Conservation (phyloP, 2,329 filamentous ascomycete genomes). For the Plectosphaerella sp. region DNA sequence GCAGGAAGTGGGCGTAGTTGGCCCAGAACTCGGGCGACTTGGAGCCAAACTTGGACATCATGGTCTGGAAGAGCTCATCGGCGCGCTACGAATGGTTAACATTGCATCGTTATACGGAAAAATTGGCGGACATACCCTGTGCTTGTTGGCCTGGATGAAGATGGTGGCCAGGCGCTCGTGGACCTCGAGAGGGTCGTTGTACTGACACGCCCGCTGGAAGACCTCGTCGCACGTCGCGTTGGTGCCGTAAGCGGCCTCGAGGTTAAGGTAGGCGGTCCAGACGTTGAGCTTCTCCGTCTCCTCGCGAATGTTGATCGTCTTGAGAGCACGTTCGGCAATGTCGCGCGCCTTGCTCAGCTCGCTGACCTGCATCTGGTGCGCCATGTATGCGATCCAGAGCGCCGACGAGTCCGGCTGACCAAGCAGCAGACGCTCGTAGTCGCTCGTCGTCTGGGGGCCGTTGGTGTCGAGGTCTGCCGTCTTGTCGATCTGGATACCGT, state of each 20-base stretch:
- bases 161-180: slow-evolving; percentile 88
- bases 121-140: slow-evolving; percentile 56
- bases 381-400: slow-evolving; percentile 97
- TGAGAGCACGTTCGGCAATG: slow-evolving; percentile 84
- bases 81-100: slow-evolving; percentile 60
- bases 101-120: not conserved
- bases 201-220: slow-evolving; percentile 89
- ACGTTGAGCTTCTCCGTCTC: slow-evolving; percentile 91
- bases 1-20: slow-evolving; percentile 92
- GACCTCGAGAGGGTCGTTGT: slow-evolving; percentile 88
- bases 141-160: slow-evolving; percentile 87
- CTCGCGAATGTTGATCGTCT: slow-evolving; percentile 86
- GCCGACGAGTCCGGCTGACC: slow-evolving; percentile 90
- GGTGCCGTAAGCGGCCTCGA: slow-evolving; percentile 86
- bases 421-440: slow-evolving; percentile 90
- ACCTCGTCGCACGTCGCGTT: slow-evolving; percentile 78
- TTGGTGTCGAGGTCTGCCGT: slow-evolving; percentile 89
- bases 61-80: slow-evolving; percentile 78
- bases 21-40: slow-evolving; percentile 78
- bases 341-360: slow-evolving; percentile 85
- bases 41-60: slow-evolving; percentile 85
- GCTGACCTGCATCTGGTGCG: slow-evolving; percentile 91
- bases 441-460: slow-evolving; percentile 83
- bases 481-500: slow-evolving; percentile 77
- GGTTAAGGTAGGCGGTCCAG: slow-evolving; percentile 90